Evolutionary conservation across 495 filamentous ascomycete species (phyloP), one percentile per base, ranked within the genome.

Genomic region (Zalerion maritima): DNA sequence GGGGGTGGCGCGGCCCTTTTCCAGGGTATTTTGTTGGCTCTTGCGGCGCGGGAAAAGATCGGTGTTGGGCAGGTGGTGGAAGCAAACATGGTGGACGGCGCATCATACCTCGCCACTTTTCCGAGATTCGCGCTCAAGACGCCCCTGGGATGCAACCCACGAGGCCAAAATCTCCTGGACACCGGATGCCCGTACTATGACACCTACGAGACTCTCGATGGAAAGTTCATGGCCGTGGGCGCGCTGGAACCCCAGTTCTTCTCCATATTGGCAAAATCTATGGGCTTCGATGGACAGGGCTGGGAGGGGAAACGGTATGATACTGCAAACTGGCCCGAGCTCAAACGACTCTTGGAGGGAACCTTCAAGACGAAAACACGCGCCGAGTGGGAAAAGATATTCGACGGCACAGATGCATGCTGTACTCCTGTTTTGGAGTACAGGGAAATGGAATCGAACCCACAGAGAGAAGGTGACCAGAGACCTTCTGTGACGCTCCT

Each of bases 81-180:
- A 52, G 81, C 78, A 3, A 94, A 92, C 53, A 96, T 96, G 86
- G 86, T 94, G 4, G 87, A 96, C 52, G 87, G 87, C 1, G 68
- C 68, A 13, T 69, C 71, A 6, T 85, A 83, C 44, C 50, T 96
- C 8, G 75, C 75, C 1, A 75, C 73, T 0, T 85, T 86, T 51
- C 71, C 77, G 19, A 57, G 87, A 30, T 62, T 89, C 16, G 53
- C 53, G 24, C 52, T 56, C 17, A 70, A 77, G 32, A 72, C 49
- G 22, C 58, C 67, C 1, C 34, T 67, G 4, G 85, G 84, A 59
- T 41, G 59, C 39, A 47, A 43, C 6, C 60, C 65, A 15, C 62
- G 87, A 21, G 87, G 87, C 0, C 54, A 67, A 41, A 94, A 94
- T 48, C 17, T 78, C 40, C 49, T 96, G 14, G 87, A 96, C 50